A percentile compares a stretch with the other conserved stretches of the same genome.
phyloP scores from a whole-genome alignment of 192 early-diverging fungal genomes.

The Cetraspora pellucida region DNA sequence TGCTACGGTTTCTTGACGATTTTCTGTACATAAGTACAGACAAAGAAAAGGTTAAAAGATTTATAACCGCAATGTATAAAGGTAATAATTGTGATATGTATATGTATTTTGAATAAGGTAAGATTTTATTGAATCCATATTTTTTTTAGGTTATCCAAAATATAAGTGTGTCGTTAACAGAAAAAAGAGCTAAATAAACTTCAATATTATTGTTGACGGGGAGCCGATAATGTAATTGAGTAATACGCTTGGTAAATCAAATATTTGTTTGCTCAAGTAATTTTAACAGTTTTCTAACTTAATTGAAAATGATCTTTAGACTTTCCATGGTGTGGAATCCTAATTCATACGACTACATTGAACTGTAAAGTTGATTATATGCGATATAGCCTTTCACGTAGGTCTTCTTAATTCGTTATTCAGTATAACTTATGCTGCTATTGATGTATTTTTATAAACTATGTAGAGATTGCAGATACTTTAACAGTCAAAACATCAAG shows the following conservation, averaged over 20 bases:
- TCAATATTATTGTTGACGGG: not conserved
- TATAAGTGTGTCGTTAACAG: constrained; percentile 12
- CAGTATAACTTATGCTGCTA: not conserved
- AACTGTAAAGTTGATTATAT: constrained; percentile 72
- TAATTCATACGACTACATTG: constrained; percentile 68
- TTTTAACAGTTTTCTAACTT: no score
- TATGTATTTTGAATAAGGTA: no score
- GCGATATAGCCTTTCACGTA: constrained; percentile 46
- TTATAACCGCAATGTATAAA: constrained; percentile 7
- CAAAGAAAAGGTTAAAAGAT: no score
- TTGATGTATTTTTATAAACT: not conserved
- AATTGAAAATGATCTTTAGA: no score
- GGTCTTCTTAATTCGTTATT: constrained; percentile 35
- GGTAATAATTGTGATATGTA: no score
- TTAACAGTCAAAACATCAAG: no score
- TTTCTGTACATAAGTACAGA: no score
- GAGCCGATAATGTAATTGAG: constrained; percentile 50
- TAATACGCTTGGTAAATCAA: no score
- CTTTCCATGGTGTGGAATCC: constrained; percentile 85
- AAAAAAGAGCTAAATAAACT: constrained; percentile 12
- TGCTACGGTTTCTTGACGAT: no score
- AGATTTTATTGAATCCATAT: no score
- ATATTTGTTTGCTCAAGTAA: no score
- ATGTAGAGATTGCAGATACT: not conserved
- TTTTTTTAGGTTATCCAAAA: constrained; percentile 1